Evolutionary conservation across 1,139 yeast genomes (phyloP).

Genomic region (Nakaseomyces sp.): DNA sequence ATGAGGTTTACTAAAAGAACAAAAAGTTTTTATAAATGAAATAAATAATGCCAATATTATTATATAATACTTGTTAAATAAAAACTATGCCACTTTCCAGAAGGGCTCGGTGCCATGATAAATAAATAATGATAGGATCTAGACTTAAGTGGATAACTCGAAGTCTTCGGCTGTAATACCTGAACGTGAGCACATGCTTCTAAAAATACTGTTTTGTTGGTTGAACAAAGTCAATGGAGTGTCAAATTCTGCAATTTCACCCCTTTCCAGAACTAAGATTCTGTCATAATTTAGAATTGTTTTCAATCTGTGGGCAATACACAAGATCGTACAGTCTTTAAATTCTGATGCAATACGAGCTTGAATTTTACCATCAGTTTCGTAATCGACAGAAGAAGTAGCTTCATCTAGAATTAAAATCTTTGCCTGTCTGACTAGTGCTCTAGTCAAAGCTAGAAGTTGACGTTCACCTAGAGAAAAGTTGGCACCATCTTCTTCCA

Average conservation of each 20-base stretch:
- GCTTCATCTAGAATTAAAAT: slow-evolving; percentile 74
- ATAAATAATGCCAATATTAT: too few relatives aligned
- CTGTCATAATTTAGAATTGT: slow-evolving; percentile 60
- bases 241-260: slow-evolving; percentile 53
- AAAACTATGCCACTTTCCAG: too few relatives aligned
- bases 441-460: slow-evolving; percentile 65
- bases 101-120: too few relatives aligned
- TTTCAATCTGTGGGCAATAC: slow-evolving; percentile 71
- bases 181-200: slow-evolving; percentile 54
- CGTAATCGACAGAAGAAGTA: slow-evolving; percentile 74
- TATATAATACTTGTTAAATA: too few relatives aligned
- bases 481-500: slow-evolving; percentile 67
- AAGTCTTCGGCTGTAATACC: slow-evolving; percentile 39
- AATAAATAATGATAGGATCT: background rate
- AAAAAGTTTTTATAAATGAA: too few relatives aligned
- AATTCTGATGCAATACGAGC: slow-evolving; percentile 54
- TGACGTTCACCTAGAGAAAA: slow-evolving; percentile 76
- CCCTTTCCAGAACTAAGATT: slow-evolving; percentile 57
- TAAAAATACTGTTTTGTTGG: slow-evolving; percentile 41
- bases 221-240: slow-evolving; percentile 41
- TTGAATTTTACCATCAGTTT: slow-evolving; percentile 66
- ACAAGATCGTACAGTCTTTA: slow-evolving; percentile 55
- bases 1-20: too few relatives aligned
- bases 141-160: background rate
- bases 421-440: slow-evolving; percentile 59